Evolutionary conservation across 345 rosid species (phyloP).

Genomic region (Laguncularia racemosa): DNA sequence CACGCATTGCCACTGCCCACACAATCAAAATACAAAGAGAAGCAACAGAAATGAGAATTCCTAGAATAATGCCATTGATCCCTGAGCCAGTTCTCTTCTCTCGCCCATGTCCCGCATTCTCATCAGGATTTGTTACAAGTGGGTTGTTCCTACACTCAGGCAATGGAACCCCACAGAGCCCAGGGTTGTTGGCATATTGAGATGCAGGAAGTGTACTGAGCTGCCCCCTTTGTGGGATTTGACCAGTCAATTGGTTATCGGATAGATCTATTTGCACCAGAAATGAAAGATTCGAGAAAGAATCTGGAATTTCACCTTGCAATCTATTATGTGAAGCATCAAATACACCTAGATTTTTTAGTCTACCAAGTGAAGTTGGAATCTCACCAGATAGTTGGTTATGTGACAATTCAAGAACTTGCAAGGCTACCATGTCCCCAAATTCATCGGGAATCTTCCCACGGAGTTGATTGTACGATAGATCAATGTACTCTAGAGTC

Average conservation of each 20-base stretch:
- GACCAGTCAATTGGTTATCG: conserved; percentile 78
- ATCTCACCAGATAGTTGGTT: conserved; percentile 96
- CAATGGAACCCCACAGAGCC: conserved; percentile 93
- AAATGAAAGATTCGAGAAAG: conserved; percentile 85
- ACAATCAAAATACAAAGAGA: conserved; percentile 72
- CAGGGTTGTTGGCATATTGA: conserved; percentile 77
- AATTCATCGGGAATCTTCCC: conserved; percentile 79
- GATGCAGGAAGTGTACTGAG: conserved; percentile 89
- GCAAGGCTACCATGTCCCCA: conserved; percentile 88
- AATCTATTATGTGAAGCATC: conserved; percentile 82
- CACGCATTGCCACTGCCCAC: conserved; percentile 84
- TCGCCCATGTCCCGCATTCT: conserved; percentile 24
- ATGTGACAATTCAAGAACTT: conserved; percentile 80
- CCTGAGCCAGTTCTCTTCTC: conserved; percentile 38
- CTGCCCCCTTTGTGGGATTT: conserved; percentile 95
- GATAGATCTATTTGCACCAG: conserved; percentile 94
- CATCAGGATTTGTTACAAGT: conserved; percentile 20
- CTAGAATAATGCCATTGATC: conserved; percentile 80
- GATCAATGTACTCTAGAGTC: conserved; percentile 85
- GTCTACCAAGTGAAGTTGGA: conserved; percentile 75
- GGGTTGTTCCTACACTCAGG: conserved; percentile 61
- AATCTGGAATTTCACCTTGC: conserved; percentile 94
- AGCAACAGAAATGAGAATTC: conserved; percentile 71
- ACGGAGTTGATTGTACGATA: conserved; percentile 82
- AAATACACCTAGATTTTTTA: conserved; percentile 78